These are phyloP conservation scores for Aspergillus transmontanensis DNA, from an alignment of 2,329 filamentous ascomycete species.

Conservation along the genomic window DNA sequence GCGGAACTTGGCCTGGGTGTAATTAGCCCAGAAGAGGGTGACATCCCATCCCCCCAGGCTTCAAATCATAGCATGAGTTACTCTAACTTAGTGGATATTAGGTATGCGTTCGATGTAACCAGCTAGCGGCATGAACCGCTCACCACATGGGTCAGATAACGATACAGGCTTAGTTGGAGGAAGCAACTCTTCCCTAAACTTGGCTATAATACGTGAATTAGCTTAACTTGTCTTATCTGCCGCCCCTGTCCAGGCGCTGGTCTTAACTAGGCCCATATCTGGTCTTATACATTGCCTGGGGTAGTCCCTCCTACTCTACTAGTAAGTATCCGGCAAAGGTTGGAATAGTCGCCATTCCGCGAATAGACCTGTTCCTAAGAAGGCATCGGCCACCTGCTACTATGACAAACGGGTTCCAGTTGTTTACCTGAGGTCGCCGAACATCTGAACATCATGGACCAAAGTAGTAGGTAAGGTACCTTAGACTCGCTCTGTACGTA, in stretches of 20 bases:
- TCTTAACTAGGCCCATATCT: not conserved
- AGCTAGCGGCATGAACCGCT: not conserved
- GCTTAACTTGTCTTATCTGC: not conserved
- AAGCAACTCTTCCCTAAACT: not conserved
- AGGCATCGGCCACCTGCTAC: no score
- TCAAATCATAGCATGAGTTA: not conserved
- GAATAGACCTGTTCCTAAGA: not conserved
- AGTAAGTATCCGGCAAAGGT: not conserved
- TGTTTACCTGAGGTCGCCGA: not conserved
- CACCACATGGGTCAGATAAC: not conserved
- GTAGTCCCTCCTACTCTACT: not conserved
- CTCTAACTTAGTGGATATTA: not conserved
- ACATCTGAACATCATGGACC: not conserved
- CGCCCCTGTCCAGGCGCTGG: not conserved
- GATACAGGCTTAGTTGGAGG: not conserved
- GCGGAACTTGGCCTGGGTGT: not conserved
- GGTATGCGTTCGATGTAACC: not conserved
- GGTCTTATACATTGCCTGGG: not conserved
- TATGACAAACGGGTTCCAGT: not conserved
- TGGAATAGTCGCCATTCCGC: not conserved
- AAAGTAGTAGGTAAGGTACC: no score
- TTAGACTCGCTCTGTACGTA: no score
- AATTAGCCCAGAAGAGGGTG: not conserved
- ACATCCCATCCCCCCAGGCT: not conserved
- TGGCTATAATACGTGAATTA: not conserved